phyloP scores from a whole-genome alignment of 140 eudicot genomes.

The Cichorium intybus region DNA sequence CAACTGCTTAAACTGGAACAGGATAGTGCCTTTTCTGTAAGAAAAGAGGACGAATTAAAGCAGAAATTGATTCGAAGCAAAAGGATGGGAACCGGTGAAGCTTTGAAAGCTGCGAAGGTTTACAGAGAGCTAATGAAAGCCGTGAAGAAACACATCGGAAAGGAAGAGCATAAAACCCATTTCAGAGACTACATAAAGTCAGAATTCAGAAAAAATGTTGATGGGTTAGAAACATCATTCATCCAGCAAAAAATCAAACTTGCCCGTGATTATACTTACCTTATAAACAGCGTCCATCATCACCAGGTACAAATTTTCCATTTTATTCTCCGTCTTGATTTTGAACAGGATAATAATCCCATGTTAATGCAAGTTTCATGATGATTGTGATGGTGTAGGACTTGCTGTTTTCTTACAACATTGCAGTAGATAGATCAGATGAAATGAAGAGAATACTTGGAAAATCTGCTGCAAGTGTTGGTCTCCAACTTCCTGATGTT shows the following conservation, averaged over 20 bases:
- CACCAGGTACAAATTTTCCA: constrained; percentile 45
- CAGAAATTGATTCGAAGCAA: constrained; percentile 4
- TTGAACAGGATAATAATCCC: not conserved
- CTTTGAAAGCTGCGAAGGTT: constrained; percentile 45
- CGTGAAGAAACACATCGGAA: constrained; percentile 76
- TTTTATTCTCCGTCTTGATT: not conserved
- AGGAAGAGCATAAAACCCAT: constrained; percentile 70
- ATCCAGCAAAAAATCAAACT: constrained; percentile 58
- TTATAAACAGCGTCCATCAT: constrained; percentile 78
- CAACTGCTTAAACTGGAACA: not conserved
- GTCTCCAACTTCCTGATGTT: constrained; percentile 90
- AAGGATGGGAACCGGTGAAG: constrained; percentile 59
- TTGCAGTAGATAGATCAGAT: constrained; percentile 88
- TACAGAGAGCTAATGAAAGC: constrained; percentile 71
- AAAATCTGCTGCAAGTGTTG: constrained; percentile 95
- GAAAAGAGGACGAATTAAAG: not conserved
- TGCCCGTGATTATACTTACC: constrained; percentile 66
- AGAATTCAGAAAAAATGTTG: constrained; percentile 58
- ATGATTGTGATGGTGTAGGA: constrained; percentile 52
- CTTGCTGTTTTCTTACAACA: constrained; percentile 85
- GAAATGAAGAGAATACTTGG: constrained; percentile 84
- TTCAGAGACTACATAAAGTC: constrained; percentile 59
- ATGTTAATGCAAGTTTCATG: not conserved
- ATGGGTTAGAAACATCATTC: constrained; percentile 35
- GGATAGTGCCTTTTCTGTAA: constrained; percentile 6